Evolutionary conservation across 768 basidiomycete genomes (phyloP).

Genomic region (Russula sp.): DNA sequence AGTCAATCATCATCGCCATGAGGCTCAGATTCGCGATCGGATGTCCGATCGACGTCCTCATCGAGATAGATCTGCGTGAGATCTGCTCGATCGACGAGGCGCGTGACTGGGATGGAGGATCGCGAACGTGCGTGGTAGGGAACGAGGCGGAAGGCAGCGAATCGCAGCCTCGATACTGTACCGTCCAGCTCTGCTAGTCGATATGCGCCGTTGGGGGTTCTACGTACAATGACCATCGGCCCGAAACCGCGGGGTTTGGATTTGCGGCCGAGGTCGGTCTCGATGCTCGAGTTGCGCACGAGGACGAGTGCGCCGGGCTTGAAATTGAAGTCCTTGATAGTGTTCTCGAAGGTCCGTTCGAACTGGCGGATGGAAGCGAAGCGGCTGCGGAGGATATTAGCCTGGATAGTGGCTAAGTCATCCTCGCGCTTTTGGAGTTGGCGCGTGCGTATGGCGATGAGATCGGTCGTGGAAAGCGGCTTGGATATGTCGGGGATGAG

Average conservation of each 20-base stretch:
- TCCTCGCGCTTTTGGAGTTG: background rate
- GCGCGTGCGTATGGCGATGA: conserved; percentile 13
- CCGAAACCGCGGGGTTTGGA: no score
- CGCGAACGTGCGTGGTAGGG: conserved; percentile 11
- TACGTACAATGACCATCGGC: no score
- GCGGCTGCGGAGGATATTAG: background rate
- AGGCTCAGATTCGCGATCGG: no score
- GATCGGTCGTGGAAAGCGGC: conserved; percentile 8
- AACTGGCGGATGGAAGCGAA: background rate
- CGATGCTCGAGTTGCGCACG: no score
- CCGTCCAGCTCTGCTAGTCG: conserved; percentile 22
- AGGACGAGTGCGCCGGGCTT: no score
- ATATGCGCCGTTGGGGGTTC: conserved; percentile 16
- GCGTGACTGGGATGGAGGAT: background rate
- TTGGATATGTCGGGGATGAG: background rate
- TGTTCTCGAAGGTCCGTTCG: background rate
- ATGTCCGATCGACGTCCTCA: no score
- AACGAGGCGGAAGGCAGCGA: conserved; percentile 22
- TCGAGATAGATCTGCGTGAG: no score
- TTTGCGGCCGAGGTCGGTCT: no score
- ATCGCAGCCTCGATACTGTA: conserved; percentile 2
- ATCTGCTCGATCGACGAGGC: no score
- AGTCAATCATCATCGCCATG: no score
- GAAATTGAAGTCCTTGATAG: no score
- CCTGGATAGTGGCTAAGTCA: background rate